Conservation (phyloP, 257 asterid genomes). For the Solanum ossicruentum region DNA sequence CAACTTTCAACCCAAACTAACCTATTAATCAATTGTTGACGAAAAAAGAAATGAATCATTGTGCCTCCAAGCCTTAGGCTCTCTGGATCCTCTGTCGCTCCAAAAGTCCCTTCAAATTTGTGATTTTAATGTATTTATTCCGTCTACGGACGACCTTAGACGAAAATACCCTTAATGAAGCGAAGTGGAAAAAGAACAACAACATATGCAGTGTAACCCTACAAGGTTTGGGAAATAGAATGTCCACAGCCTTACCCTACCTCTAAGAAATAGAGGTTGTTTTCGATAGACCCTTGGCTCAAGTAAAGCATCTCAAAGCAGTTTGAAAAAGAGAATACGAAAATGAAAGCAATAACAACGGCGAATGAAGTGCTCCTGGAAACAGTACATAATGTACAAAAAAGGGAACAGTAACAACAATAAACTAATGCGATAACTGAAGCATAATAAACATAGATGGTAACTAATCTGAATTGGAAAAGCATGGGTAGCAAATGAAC, state of each 20-base stretch:
- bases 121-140: background rate
- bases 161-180: background rate
- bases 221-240: background rate
- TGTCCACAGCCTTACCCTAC: background rate
- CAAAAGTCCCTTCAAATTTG: background rate
- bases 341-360: background rate
- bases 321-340: background rate
- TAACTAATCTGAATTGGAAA: background rate
- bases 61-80: background rate
- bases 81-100: background rate
- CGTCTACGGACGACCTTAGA: background rate
- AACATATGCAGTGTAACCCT: background rate
- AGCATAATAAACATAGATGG: background rate
- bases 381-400: background rate
- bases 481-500: background rate
- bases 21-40: background rate
- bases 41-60: background rate
- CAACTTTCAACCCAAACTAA: background rate
- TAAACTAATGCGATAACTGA: background rate
- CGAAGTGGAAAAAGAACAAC: background rate
- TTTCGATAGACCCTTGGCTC: background rate
- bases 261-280: background rate
- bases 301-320: background rate
- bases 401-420: background rate
- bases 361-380: background rate